Evolutionary conservation across 1,284 basidiomycete species (phyloP).

Genomic region (Sanguinoderma infundibulare): DNA sequence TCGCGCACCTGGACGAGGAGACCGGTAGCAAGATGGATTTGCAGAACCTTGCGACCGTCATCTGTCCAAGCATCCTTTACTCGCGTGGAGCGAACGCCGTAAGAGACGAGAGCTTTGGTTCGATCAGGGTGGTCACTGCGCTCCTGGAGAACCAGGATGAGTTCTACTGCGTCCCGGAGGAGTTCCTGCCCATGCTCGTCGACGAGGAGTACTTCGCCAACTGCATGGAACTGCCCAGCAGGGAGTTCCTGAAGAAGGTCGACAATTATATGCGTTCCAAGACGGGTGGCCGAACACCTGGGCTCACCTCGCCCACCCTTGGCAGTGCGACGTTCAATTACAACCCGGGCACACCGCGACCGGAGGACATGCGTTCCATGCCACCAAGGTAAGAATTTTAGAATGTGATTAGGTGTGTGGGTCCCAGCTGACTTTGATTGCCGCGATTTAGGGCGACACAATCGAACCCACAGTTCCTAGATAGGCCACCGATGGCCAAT

Average conservation of each 20-base stretch:
- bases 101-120: constrained; percentile 93
- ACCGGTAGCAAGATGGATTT: constrained; percentile 99
- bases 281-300: constrained; percentile 45
- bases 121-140: constrained; percentile 84
- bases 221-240: constrained; percentile 82
- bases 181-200: constrained; percentile 80
- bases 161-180: constrained; percentile 87
- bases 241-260: constrained; percentile 91
- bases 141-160: constrained; percentile 95
- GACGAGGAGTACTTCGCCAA: constrained; percentile 88
- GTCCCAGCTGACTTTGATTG: background rate
- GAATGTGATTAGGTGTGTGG: background rate
- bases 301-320: constrained; percentile 41
- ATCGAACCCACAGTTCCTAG: constrained; percentile 37
- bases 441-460: constrained; percentile 26
- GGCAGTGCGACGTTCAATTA: constrained; percentile 36
- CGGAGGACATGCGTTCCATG: constrained; percentile 34
- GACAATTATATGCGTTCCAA: constrained; percentile 72
- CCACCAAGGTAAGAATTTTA: constrained; percentile 31
- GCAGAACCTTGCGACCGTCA: constrained; percentile 95
- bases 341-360: constrained; percentile 29
- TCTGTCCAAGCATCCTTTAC: constrained; percentile 94
- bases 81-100: constrained; percentile 87
- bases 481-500: constrained; percentile 40
- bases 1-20: constrained; percentile 97